phyloP scores from a whole-genome alignment of 2,329 filamentous ascomycete species.

The Fusarium brachygibbosum region DNA sequence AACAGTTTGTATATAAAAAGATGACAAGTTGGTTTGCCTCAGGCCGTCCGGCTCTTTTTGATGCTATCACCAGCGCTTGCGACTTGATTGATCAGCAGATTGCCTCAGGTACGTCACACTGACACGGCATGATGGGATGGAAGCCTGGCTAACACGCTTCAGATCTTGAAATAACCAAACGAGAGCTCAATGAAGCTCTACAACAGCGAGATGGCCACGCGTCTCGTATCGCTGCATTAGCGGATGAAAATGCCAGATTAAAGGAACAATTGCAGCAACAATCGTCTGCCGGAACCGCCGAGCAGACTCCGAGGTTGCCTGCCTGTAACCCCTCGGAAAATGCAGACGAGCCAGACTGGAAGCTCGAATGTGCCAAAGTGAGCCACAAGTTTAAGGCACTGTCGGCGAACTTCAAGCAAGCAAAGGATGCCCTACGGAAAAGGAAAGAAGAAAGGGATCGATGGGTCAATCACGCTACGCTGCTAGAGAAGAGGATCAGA shows the following conservation, averaged over 20 bases:
- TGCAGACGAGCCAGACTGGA: constrained; percentile 42
- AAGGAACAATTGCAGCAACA: constrained; percentile 34
- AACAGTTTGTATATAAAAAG: constrained; percentile 15
- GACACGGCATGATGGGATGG: background rate
- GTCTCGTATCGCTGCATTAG: constrained; percentile 19
- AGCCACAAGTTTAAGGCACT: constrained; percentile 59
- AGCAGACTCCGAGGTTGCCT: constrained; percentile 7
- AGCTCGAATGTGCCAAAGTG: constrained; percentile 55
- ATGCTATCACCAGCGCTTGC: constrained; percentile 58
- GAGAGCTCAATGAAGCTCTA: constrained; percentile 49
- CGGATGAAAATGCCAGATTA: constrained; percentile 41
- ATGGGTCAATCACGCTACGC: constrained; percentile 62
- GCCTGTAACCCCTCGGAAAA: constrained; percentile 5
- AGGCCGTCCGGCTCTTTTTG: constrained; percentile 57
- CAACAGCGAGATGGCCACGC: constrained; percentile 39
- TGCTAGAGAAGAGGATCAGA: constrained; percentile 60
- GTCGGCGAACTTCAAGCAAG: constrained; percentile 57
- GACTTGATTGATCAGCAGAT: constrained; percentile 57
- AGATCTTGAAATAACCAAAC: constrained; percentile 60
- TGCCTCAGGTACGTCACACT: constrained; percentile 51
- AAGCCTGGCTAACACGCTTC: constrained; percentile 29
- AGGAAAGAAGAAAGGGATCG: constrained; percentile 58
- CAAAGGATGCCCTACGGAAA: constrained; percentile 57
- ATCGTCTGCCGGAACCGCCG: background rate
- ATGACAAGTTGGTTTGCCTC: constrained; percentile 59